These are phyloP conservation scores for Coemansia sp. DNA, from an alignment of 192 early-diverging fungal species.

Conservation along the genomic window DNA sequence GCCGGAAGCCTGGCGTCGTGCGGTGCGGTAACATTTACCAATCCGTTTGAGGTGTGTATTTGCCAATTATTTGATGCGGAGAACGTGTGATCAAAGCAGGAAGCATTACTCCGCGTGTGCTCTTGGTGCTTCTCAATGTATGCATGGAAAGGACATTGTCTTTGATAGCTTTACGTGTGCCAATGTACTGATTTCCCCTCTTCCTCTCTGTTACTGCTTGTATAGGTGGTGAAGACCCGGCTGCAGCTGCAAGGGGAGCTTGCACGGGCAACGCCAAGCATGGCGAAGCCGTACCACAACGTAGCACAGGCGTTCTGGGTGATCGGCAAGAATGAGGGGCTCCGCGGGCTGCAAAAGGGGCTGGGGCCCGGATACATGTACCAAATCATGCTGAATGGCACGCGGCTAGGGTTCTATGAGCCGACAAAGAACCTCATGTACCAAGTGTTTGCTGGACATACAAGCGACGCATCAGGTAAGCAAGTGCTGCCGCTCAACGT, in stretches of 20 bases:
- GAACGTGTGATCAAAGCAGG: no score
- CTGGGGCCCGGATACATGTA: constrained; percentile 87
- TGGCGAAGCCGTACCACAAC: constrained; percentile 68
- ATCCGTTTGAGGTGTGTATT: constrained; percentile 80
- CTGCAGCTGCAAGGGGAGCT: constrained; percentile 93
- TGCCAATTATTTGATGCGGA: background rate
- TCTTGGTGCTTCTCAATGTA: no score
- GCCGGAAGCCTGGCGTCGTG: constrained; percentile 85
- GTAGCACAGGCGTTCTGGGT: constrained; percentile 73
- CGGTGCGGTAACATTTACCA: constrained; percentile 93
- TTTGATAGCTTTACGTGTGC: no score
- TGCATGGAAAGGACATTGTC: background rate
- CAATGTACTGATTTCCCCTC: no score
- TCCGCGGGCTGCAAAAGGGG: constrained; percentile 85
- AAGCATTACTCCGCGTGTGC: no score
- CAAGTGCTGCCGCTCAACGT: constrained; percentile 63
- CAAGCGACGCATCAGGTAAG: constrained; percentile 27
- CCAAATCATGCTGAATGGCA: constrained; percentile 91
- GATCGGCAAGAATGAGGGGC: constrained; percentile 79
- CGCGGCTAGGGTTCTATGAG: constrained; percentile 88
- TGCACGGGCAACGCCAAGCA: constrained; percentile 48
- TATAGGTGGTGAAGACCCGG: constrained; percentile 91
- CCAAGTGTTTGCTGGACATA: constrained; percentile 39
- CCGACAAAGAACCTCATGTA: constrained; percentile 68
- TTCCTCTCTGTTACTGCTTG: constrained; percentile 5